Evolutionary conservation across 1,139 yeast species (phyloP).

Genomic region (Pichia inconspicua): DNA sequence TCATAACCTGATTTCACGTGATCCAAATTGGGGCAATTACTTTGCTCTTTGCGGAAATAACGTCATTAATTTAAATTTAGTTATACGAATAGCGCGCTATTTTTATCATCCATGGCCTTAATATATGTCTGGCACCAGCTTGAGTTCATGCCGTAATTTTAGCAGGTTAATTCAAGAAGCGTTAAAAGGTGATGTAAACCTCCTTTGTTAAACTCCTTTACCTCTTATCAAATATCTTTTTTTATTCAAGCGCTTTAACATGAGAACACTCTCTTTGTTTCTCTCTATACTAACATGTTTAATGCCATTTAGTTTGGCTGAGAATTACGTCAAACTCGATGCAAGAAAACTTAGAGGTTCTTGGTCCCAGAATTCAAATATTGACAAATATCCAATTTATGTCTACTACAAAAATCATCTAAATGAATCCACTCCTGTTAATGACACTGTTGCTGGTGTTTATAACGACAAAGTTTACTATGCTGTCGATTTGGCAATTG

Average conservation of each 20-base stretch:
- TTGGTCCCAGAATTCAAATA: slow-evolving; percentile 18
- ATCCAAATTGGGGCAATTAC: not conserved
- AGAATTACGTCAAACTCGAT: slow-evolving; percentile 15
- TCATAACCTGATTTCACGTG: no score
- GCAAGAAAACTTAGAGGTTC: slow-evolving; percentile 27
- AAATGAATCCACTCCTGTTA: not conserved
- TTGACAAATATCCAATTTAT: slow-evolving; percentile 16
- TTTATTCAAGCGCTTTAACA: not conserved
- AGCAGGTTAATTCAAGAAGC: no score
- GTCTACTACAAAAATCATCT: slow-evolving; percentile 1
- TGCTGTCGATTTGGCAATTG: slow-evolving; percentile 32
- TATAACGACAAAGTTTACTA: slow-evolving; percentile 10
- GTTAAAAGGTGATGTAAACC: not conserved
- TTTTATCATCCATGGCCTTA: not conserved
- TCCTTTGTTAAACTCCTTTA: not conserved
- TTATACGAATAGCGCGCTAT: not conserved
- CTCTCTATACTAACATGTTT: slow-evolving; percentile 3
- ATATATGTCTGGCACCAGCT: no score
- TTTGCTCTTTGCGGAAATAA: not conserved
- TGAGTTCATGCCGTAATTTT: not conserved
- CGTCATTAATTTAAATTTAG: no score
- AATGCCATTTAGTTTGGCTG: slow-evolving; percentile 3
- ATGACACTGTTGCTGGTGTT: slow-evolving; percentile 9
- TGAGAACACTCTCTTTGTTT: not conserved
- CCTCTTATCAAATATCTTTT: not conserved